Evolutionary conservation across 352 stramenopile species (phyloP).

Genomic region (Vaucheria bursata): DNA sequence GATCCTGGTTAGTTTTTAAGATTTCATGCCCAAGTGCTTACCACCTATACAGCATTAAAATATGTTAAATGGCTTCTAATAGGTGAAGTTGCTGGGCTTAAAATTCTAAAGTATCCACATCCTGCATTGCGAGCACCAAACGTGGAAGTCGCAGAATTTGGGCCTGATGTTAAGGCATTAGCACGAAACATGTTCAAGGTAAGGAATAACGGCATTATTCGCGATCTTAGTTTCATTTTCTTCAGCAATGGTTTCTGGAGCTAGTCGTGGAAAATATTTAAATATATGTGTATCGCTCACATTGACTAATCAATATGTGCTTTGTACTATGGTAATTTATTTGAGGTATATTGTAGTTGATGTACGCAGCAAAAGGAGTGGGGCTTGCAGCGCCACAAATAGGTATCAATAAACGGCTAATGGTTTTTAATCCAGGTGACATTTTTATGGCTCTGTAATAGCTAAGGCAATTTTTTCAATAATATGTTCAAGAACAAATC

Average conservation of each 20-base stretch:
- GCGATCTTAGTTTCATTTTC: too few species aligned
- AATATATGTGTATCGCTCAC: background rate
- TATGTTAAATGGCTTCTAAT: too few species aligned
- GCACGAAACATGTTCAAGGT: conserved; percentile 67
- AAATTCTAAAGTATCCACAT: conserved; percentile 68
- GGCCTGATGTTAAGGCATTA: conserved; percentile 54
- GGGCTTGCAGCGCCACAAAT: conserved; percentile 64
- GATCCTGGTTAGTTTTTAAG: too few species aligned
- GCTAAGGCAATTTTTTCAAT: too few species aligned
- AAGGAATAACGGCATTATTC: too few species aligned
- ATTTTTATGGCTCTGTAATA: too few species aligned
- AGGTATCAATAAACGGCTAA: conserved; percentile 66
- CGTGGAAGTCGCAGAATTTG: conserved; percentile 56
- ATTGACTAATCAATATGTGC: too few species aligned
- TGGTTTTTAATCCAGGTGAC: conserved; percentile 69
- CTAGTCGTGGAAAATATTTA: background rate
- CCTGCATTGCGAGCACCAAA: conserved; percentile 59
- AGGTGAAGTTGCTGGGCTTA: conserved; percentile 59
- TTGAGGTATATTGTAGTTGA: conserved; percentile 45
- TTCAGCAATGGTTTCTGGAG: too few species aligned
- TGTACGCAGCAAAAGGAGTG: conserved; percentile 67
- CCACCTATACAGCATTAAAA: too few species aligned
- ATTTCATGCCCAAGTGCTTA: too few species aligned
- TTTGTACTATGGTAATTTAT: background rate
- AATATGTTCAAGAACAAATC: too few species aligned